Base-by-base conservation (phyloP, 129 eudicot genomes). In the Erigeron canadensis region DNA sequence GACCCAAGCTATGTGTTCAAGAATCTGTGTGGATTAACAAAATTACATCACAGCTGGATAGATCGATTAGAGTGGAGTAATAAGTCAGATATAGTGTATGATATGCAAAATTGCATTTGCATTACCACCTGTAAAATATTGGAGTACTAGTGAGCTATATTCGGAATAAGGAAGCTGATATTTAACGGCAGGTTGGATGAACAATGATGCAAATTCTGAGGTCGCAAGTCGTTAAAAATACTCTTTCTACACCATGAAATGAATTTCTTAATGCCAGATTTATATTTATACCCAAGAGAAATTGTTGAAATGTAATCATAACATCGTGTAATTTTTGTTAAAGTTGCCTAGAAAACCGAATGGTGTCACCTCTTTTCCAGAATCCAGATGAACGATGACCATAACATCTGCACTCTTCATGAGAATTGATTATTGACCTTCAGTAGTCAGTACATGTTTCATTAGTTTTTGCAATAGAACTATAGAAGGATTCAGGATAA, bases 31-130 rank as follows among this genome's bases (percentile, higher is more conserved):
- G 62, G 19, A 21, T n/a, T 73, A 17, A 19, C 34, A 53, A 61
- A 46, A 18, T 63, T 48, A 46, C 38, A 39, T 63, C 70, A 39
- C 60, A 48, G 37, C 19, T 73, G 51, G 61, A 19, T 73, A 73
- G 63, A 61, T 46, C 48, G 38, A 73, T 13, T 47, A 42, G 44
- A 62, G 59, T 63, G 63, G 41, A 63, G 2, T 17, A 47, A 47
- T 46, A 48, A 48, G 43, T 38, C 18, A 23, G 22, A 19, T 28
- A 6, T 10, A 67, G 44, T 34, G n/a, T 48, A 28, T 10, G 13
- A 63, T 28, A 73, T 16, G 43, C 63, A 58, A 11, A 15, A 10
- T 4, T 11, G n/a, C 63, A 2, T 10, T 19, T 2, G 6, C 13
- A 48, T 16, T 40, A 58, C n/a, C 41, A 58, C 15, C 41, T 58